Percentiles rank a stretch among this genome's conserved stretches.
Conservation (phyloP, 139 green algal species). For the Astrephomene gubernaculifera region DNA sequence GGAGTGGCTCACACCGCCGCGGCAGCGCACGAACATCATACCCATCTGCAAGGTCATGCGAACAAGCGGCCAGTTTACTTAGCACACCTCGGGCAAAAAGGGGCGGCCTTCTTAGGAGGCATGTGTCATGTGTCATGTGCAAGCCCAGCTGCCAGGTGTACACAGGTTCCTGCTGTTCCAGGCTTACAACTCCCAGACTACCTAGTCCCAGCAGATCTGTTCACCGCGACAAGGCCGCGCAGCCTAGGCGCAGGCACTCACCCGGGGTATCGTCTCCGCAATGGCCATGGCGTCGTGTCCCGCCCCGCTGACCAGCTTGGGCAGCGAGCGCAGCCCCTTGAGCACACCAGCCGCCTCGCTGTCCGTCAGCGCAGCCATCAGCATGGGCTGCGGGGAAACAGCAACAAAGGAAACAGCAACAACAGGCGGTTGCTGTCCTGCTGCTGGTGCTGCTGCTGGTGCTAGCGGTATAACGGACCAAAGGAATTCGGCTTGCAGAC, state of each 20-base stretch:
- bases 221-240: too few species aligned
- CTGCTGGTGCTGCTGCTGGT: too few species aligned
- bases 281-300: slow-evolving; percentile 94
- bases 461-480: too few species aligned
- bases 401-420: too few species aligned
- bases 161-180: background rate
- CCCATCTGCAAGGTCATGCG: slow-evolving; percentile 56
- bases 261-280: slow-evolving; percentile 61
- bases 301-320: slow-evolving; percentile 84
- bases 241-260: too few species aligned
- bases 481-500: too few species aligned
- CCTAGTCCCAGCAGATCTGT: too few species aligned
- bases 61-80: too few species aligned
- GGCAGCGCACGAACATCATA: slow-evolving; percentile 94
- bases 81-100: background rate
- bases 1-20: slow-evolving; percentile 86
- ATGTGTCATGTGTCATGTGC: background rate
- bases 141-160: background rate
- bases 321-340: slow-evolving; percentile 46
- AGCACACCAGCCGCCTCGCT: background rate
- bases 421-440: too few species aligned
- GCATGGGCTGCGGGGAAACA: slow-evolving; percentile 8
- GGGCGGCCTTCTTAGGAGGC: background rate
- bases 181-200: too few species aligned
- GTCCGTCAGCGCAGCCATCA: background rate